Percentiles rank a stretch among this genome's conserved stretches.
Conservation (phyloP, 2,329 filamentous ascomycete genomes). For the Pseudopithomyces chartarum region DNA sequence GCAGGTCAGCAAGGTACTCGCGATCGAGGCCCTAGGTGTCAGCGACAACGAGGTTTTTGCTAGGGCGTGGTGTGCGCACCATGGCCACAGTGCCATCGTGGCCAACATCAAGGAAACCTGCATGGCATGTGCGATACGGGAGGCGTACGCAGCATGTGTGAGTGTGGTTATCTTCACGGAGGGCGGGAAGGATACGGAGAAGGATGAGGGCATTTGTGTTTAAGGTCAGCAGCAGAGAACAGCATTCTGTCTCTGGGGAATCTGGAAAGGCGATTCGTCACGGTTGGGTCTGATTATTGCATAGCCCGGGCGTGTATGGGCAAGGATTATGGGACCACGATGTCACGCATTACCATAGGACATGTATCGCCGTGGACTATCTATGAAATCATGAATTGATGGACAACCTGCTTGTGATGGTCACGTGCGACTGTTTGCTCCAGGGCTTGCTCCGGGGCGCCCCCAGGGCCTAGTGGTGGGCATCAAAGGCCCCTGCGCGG, state of each 20-base stretch:
- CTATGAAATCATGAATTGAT: too few relatives aligned
- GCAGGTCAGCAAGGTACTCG: constrained; percentile 66
- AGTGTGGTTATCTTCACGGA: constrained; percentile 71
- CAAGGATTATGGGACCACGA: neutral
- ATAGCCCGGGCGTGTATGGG: neutral
- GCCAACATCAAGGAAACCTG: constrained; percentile 72
- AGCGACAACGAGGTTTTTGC: constrained; percentile 77
- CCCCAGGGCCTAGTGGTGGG: too few relatives aligned
- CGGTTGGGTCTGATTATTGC: too few relatives aligned
- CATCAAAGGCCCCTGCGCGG: neutral
- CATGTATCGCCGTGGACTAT: too few relatives aligned
- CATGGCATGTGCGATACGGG: constrained; percentile 74
- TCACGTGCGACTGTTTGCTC: neutral
- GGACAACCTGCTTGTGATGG: neutral
- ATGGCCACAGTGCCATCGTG: constrained; percentile 72
- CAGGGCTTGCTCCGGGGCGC: too few relatives aligned
- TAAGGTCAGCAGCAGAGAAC: too few relatives aligned
- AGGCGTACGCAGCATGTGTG: constrained; percentile 75
- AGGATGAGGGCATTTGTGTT: constrained; percentile 42
- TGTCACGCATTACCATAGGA: too few relatives aligned
- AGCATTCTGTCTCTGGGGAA: neutral
- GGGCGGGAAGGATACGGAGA: constrained; percentile 51
- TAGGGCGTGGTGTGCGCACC: constrained; percentile 77
- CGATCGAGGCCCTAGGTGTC: constrained; percentile 74
- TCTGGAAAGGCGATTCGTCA: too few relatives aligned